phyloP scores from a whole-genome alignment of 1,284 basidiomycete species.

The Lentinus polychrous region DNA sequence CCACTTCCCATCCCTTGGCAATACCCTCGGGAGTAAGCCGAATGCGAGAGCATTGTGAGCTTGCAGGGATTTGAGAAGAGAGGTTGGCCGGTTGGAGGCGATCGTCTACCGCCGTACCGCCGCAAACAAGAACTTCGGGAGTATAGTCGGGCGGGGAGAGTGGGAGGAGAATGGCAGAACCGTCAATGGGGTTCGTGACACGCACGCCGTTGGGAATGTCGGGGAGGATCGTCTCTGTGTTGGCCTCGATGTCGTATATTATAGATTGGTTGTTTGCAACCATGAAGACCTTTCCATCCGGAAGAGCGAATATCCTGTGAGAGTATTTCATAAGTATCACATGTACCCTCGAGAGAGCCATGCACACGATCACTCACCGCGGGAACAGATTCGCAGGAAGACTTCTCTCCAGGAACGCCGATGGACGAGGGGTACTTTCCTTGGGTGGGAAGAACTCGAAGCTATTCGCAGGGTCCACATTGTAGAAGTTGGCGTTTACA shows the following conservation, averaged over 20 bases:
- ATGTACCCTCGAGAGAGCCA: background rate
- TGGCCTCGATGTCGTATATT: slow-evolving; percentile 33
- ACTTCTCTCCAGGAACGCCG: slow-evolving; percentile 13
- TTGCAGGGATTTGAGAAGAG: slow-evolving; percentile 30
- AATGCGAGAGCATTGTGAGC: slow-evolving; percentile 35
- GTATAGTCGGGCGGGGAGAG: slow-evolving; percentile 37
- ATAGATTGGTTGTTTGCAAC: slow-evolving; percentile 39
- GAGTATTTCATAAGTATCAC: slow-evolving; percentile 23
- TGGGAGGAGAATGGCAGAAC: slow-evolving; percentile 38
- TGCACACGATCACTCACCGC: slow-evolving; percentile 10
- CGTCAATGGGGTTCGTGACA: slow-evolving; percentile 29
- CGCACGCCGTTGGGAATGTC: slow-evolving; percentile 40
- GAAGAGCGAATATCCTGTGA: slow-evolving; percentile 17
- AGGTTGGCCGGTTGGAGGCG: slow-evolving; percentile 20
- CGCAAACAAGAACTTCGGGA: slow-evolving; percentile 45
- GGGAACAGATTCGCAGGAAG: slow-evolving; percentile 22
- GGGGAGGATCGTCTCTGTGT: slow-evolving; percentile 30
- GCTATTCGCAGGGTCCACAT: background rate
- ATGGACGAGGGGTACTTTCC: slow-evolving; percentile 36
- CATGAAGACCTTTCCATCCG: slow-evolving; percentile 36
- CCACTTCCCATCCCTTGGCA: slow-evolving; percentile 24
- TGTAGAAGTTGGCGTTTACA: slow-evolving; percentile 7
- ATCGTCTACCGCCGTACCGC: slow-evolving; percentile 23
- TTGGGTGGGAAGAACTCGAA: slow-evolving; percentile 45
- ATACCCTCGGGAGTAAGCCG: slow-evolving; percentile 31